A percentile compares a stretch with the other conserved stretches of the same genome.
Conservation (phyloP, 116 monocot genomes). For the Dioscorea cayenensis region DNA sequence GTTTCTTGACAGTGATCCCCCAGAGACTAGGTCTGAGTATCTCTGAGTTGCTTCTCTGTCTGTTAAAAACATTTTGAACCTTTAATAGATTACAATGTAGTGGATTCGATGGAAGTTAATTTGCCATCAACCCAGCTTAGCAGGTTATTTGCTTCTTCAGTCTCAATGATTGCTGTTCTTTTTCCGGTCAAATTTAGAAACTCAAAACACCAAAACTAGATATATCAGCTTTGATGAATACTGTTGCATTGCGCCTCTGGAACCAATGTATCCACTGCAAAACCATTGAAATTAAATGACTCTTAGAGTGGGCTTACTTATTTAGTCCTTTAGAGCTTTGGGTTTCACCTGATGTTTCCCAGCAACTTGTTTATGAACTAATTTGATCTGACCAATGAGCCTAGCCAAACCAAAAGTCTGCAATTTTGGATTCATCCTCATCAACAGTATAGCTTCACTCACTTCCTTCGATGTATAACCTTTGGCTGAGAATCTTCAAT, state of each 20-base stretch:
- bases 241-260: too few relatives aligned
- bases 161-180: neutral
- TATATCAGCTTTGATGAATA: conserved; percentile 24
- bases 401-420: conserved; percentile 3
- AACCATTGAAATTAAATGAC: neutral
- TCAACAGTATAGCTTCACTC: neutral
- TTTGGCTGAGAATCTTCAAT: conserved; percentile 4
- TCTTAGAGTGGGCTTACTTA: neutral
- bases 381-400: neutral
- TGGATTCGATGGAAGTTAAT: neutral
- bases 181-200: neutral
- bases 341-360: neutral
- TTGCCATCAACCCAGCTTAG: neutral
- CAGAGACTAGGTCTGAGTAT: too few relatives aligned
- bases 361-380: neutral
- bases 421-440: neutral
- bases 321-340: neutral
- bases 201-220: conserved; percentile 21
- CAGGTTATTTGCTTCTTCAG: neutral
- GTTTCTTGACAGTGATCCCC: too few relatives aligned
- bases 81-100: too few relatives aligned
- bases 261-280: conserved; percentile 25
- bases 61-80: neutral
- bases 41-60: too few relatives aligned
- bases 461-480: neutral